Evolutionary conservation across 345 rosid genomes (phyloP), one percentile per base, ranked within the genome.

Genomic region (Populus deltoides): DNA sequence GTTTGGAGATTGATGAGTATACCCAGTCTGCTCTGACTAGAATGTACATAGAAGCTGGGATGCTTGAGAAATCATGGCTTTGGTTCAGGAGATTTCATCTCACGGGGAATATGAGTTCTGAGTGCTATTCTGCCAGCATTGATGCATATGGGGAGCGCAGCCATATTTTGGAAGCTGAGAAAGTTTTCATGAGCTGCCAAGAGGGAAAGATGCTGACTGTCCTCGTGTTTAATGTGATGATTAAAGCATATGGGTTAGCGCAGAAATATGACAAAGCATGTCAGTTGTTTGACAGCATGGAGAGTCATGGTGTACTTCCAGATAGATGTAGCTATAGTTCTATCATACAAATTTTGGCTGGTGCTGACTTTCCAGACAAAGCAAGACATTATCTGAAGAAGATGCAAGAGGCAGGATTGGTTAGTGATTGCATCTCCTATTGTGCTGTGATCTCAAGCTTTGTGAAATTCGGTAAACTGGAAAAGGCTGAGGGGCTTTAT

Each of bases 1-100:
- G 86, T 61, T 81, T 91, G 75, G 89, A 91, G 86, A 90, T 92
- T 78, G 98, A 93, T 84, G 98, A 93, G 80, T 90, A 91, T 79
- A 93, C 93, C 10, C 99, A 92, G 82, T 91, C 97, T 15, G 91
- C 97, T 83, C 81, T 96, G 80, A 90, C 91, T 67, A 86, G 97
- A 81, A 92, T 92, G 97, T 93, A 91, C 67, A 85, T 92, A 75
- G 97, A 88, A 80, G 89, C 92, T 59, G 89, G 88, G 70, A 85
- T 92, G 97, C 88, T 88, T 17, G 88, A 90, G 84, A 89, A 86
- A 79, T 93, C 98, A 57, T 91, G 97, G 97, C 81, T 82, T 55
- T 93, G 94, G 97, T 93, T 96, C 85, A 78, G 76, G 77, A 86
- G 97, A 85, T 92, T 96, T 80, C 94, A 92, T 81, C 74, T 81